Conservation (phyloP, 1,139 yeast genomes). For the Sugiyamaella grinbergsii region DNA sequence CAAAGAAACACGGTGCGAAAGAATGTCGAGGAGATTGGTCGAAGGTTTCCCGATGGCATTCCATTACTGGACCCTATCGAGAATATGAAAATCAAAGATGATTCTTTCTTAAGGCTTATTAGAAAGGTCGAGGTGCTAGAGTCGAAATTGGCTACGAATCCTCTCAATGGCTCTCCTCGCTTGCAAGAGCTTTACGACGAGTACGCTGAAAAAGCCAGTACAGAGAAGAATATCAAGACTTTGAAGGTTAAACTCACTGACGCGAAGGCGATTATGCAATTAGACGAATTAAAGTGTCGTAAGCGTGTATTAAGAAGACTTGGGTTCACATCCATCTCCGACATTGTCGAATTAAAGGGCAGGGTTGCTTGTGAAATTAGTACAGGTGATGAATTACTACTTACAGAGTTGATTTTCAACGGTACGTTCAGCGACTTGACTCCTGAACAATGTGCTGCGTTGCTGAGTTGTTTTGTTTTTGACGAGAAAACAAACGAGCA, state of each 20-base stretch:
- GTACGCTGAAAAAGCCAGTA: conserved; percentile 64
- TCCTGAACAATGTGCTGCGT: conserved; percentile 89
- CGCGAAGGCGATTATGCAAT: conserved; percentile 88
- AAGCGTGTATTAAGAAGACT: conserved; percentile 82
- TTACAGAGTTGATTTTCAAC: conserved; percentile 90
- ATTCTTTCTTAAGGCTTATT: conserved; percentile 67
- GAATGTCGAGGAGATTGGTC: conserved; percentile 75
- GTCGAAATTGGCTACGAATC: conserved; percentile 67
- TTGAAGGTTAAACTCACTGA: conserved; percentile 69
- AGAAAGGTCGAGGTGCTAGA: conserved; percentile 82
- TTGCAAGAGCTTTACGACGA: conserved; percentile 61
- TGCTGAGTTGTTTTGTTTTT: conserved; percentile 92
- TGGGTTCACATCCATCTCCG: conserved; percentile 81
- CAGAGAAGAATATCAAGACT: conserved; percentile 61
- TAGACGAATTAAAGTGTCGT: conserved; percentile 90
- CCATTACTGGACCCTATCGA: conserved; percentile 88
- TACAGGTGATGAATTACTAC: conserved; percentile 76
- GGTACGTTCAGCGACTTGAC: conserved; percentile 89
- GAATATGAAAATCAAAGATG: conserved; percentile 87
- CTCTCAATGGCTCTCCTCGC: conserved; percentile 66
- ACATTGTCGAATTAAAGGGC: conserved; percentile 92
- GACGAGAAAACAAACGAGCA: conserved; percentile 92
- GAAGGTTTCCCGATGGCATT: conserved; percentile 85
- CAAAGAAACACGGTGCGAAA: conserved; percentile 75
- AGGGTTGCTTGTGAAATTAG: conserved; percentile 96